Conservation (phyloP, 345 rosid species). For the Iberis pinnata region DNA sequence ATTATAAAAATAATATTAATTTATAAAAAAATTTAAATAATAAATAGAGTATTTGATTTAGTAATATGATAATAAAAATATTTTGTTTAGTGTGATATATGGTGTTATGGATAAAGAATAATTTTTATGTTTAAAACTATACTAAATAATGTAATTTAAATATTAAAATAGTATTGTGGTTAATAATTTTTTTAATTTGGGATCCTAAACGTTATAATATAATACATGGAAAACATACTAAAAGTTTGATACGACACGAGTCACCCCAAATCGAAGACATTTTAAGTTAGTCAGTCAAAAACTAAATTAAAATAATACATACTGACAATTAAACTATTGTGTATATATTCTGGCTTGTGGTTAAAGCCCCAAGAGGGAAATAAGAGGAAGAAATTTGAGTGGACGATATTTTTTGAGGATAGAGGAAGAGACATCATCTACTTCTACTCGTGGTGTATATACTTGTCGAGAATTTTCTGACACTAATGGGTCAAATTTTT, state of each 20-base stretch:
- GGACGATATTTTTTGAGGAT: conserved; percentile 24
- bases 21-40: too few species aligned
- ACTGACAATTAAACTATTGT: conserved; percentile 11
- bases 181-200: too few species aligned
- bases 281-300: conserved; percentile 7
- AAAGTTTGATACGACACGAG: neutral
- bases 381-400: conserved; percentile 20
- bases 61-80: too few species aligned
- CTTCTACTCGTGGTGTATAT: neutral
- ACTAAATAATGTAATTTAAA: too few species aligned
- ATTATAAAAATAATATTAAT: too few species aligned
- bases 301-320: neutral
- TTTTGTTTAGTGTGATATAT: too few species aligned
- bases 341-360: conserved; percentile 16
- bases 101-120: too few species aligned
- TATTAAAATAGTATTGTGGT: too few species aligned
- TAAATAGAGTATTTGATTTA: too few species aligned
- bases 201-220: too few species aligned
- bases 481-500: conserved; percentile 24
- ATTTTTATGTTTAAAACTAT: too few species aligned
- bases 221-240: too few species aligned
- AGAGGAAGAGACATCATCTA: conserved; percentile 20
- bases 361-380: neutral
- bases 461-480: conserved; percentile 18
- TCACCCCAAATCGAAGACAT: neutral